Evolutionary conservation across 2,329 filamentous ascomycete genomes (phyloP).

Genomic region (Lomentospora prolificans): DNA sequence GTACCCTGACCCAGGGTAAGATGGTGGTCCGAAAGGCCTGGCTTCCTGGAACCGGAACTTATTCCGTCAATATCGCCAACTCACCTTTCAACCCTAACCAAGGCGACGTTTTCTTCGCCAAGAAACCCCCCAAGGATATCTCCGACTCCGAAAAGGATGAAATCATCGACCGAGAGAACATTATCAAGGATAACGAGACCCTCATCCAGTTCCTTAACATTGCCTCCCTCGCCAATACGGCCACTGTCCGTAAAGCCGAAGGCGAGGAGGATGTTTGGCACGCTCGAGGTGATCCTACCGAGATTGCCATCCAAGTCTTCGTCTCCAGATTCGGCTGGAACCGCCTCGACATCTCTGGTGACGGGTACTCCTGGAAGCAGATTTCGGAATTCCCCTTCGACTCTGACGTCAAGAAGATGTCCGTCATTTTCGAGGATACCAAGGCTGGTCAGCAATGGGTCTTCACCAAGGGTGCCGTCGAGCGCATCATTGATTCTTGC

Average conservation of each 20-base stretch:
- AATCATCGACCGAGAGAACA: conserved; percentile 17
- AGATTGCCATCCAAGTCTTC: conserved; percentile 68
- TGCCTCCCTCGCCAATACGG: conserved; percentile 56
- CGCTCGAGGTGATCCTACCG: conserved; percentile 53
- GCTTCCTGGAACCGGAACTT: conserved; percentile 36
- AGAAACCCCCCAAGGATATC: conserved; percentile 19
- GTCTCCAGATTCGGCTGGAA: conserved; percentile 59
- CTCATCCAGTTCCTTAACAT: conserved; percentile 51
- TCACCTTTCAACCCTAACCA: conserved; percentile 48
- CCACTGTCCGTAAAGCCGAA: conserved; percentile 36
- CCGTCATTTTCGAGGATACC: conserved; percentile 49
- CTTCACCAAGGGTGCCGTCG: conserved; percentile 60
- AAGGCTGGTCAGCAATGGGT: conserved; percentile 32
- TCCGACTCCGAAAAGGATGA: conserved; percentile 17
- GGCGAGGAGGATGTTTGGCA: conserved; percentile 37
- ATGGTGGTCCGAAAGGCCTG: conserved; percentile 50
- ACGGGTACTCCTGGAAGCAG: conserved; percentile 24
- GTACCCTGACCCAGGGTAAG: conserved; percentile 47
- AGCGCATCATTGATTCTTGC: conserved; percentile 57
- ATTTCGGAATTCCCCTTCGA: conserved; percentile 65
- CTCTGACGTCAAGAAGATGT: conserved; percentile 68
- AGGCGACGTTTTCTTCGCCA: conserved; percentile 32
- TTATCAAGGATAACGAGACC: conserved; percentile 34
- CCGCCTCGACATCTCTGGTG: conserved; percentile 39
- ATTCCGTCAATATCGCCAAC: conserved; percentile 36